Evolutionary conservation across 306 rosid genomes (phyloP).

Genomic region (Ormosia emarginata): DNA sequence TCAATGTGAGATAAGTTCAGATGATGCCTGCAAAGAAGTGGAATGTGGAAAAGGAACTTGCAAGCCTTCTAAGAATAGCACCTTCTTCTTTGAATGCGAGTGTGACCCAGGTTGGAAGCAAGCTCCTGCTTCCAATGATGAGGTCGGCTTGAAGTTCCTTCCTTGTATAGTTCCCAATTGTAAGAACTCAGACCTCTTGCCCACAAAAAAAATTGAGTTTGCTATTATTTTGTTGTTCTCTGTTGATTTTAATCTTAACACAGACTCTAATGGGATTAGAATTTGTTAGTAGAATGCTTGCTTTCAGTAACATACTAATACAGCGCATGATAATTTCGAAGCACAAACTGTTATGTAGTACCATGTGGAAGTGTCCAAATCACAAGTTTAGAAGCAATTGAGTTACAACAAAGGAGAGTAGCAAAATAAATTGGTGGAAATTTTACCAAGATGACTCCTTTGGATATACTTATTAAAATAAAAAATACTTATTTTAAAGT

Average conservation of each 20-base stretch:
- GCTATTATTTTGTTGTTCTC: background rate
- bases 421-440: background rate
- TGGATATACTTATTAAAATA: too few species aligned
- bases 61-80: slow-evolving; percentile 52
- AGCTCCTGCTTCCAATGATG: slow-evolving; percentile 25
- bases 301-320: background rate
- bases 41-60: slow-evolving; percentile 86
- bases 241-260: background rate
- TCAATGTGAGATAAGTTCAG: slow-evolving; percentile 34
- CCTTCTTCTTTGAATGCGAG: slow-evolving; percentile 60
- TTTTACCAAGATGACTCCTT: background rate
- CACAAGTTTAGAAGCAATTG: background rate
- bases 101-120: slow-evolving; percentile 83
- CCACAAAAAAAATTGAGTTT: background rate
- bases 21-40: slow-evolving; percentile 59
- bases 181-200: slow-evolving; percentile 27
- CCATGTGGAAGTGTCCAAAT: background rate
- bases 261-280: background rate
- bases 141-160: slow-evolving; percentile 44
- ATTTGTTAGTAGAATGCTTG: background rate
- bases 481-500: too few species aligned
- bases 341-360: background rate
- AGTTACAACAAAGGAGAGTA: background rate
- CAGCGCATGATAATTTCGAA: background rate
- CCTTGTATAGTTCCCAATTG: slow-evolving; percentile 90